phyloP scores from a whole-genome alignment of 306 rosid genomes.

The Medicago lupulina region DNA sequence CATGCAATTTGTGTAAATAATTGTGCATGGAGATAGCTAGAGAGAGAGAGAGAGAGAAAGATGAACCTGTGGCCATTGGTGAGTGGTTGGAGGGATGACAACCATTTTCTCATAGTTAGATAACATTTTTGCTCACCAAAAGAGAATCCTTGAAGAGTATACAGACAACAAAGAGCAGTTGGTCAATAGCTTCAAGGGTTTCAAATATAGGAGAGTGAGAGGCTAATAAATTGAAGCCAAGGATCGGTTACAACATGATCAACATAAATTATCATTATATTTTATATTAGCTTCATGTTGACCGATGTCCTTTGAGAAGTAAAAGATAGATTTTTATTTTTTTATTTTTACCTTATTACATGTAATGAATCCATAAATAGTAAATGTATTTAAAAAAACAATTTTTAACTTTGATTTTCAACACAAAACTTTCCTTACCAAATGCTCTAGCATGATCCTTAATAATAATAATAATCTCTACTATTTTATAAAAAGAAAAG shows the following conservation, averaged over 20 bases:
- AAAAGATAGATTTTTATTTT: no score
- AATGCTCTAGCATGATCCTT: no score
- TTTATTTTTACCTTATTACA: no score
- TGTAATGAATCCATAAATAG: no score
- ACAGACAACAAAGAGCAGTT: slow-evolving; percentile 52
- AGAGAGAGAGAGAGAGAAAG: slow-evolving; percentile 29
- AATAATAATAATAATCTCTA: no score
- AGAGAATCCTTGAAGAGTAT: slow-evolving; percentile 66
- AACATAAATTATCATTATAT: neutral
- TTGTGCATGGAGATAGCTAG: slow-evolving; percentile 44
- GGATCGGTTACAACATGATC: neutral
- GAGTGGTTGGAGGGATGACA: slow-evolving; percentile 52
- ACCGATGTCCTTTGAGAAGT: no score
- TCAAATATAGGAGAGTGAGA: slow-evolving; percentile 33
- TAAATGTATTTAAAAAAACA: no score
- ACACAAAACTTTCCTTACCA: no score
- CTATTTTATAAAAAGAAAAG: no score
- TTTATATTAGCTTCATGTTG: no score
- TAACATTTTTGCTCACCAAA: slow-evolving; percentile 56
- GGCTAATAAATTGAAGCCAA: slow-evolving; percentile 15
- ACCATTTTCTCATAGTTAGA: slow-evolving; percentile 66
- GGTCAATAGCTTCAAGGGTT: slow-evolving; percentile 35
- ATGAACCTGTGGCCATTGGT: slow-evolving; percentile 80
- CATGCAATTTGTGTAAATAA: slow-evolving; percentile 66
- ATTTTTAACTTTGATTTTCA: no score